A percentile compares a stretch with the other conserved stretches of the same genome.
Evolutionary conservation across 495 filamentous ascomycete genomes (phyloP).

Genomic region (Penicillium egyptiacum): DNA sequence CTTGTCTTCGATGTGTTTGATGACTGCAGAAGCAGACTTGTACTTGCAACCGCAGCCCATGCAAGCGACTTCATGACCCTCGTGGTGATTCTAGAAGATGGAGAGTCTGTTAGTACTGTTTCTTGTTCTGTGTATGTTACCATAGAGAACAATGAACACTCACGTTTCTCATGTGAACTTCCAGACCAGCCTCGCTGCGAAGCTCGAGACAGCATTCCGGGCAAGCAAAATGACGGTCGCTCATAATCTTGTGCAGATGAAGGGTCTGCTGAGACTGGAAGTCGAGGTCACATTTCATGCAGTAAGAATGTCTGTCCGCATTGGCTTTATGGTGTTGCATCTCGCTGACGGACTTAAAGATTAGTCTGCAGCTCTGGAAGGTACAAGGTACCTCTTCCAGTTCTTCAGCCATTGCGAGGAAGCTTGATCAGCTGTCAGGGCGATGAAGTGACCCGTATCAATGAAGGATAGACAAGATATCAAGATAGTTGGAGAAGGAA

Average conservation of each 20-base stretch:
- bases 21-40: slow-evolving; percentile 40
- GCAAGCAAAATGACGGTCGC: slow-evolving; percentile 49
- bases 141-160: neutral
- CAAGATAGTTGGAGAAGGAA: neutral
- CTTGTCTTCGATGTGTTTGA: slow-evolving; percentile 54
- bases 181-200: slow-evolving; percentile 43
- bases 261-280: slow-evolving; percentile 44
- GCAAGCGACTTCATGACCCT: slow-evolving; percentile 47
- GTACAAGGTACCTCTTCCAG: neutral
- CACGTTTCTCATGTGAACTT: slow-evolving; percentile 48
- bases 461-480: neutral
- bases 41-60: slow-evolving; percentile 45
- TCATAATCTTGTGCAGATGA: slow-evolving; percentile 42
- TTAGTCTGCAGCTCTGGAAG: slow-evolving; percentile 52
- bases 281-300: slow-evolving; percentile 51
- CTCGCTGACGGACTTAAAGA: slow-evolving; percentile 52
- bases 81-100: slow-evolving; percentile 38
- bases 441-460: neutral
- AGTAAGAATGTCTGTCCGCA: slow-evolving; percentile 50
- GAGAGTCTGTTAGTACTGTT: neutral
- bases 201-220: slow-evolving; percentile 54
- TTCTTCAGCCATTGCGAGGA: neutral
- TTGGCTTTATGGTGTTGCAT: slow-evolving; percentile 50
- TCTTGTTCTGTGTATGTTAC: neutral
- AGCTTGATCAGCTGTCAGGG: neutral